Evolutionary conservation across 1,284 basidiomycete species (phyloP).

Genomic region (Fomitiporia mediterranea): DNA sequence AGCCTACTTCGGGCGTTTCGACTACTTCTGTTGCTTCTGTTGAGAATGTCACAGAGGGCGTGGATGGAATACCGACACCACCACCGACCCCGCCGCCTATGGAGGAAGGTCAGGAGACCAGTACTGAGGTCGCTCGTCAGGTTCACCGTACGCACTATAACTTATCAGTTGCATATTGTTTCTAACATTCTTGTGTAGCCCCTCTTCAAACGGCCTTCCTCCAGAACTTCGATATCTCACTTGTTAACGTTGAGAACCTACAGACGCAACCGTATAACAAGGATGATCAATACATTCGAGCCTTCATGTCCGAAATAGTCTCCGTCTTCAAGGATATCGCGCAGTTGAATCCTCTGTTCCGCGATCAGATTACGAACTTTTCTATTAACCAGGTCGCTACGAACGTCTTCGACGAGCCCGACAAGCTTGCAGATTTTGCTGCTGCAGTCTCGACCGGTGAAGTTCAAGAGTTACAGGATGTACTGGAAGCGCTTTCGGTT

Average conservation of each 20-base stretch:
- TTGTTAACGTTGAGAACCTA: constrained; percentile 89
- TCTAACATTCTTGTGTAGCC: constrained; percentile 30
- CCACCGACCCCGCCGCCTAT: constrained; percentile 41
- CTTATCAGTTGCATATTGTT: constrained; percentile 1
- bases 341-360: constrained; percentile 94
- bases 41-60: constrained; percentile 39
- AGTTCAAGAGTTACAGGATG: constrained; percentile 88
- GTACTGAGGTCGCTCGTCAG: constrained; percentile 9
- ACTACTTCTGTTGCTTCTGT: constrained; percentile 38
- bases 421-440: constrained; percentile 97
- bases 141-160: background rate
- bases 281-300: constrained; percentile 91
- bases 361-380: constrained; percentile 97
- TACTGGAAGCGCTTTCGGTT: constrained; percentile 83
- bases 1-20: constrained; percentile 45
- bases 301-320: constrained; percentile 96
- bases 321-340: constrained; percentile 99
- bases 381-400: constrained; percentile 92
- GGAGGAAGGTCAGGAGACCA: constrained; percentile 21
- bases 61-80: constrained; percentile 44
- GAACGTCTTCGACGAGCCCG: constrained; percentile 99
- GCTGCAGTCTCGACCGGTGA: constrained; percentile 94
- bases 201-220: constrained; percentile 87
- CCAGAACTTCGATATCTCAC: constrained; percentile 83
- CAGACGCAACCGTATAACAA: constrained; percentile 82